These are phyloP conservation scores for Lentinus tigrinus DNA, from an alignment of 768 basidiomycete genomes.

Conservation along the genomic window DNA sequence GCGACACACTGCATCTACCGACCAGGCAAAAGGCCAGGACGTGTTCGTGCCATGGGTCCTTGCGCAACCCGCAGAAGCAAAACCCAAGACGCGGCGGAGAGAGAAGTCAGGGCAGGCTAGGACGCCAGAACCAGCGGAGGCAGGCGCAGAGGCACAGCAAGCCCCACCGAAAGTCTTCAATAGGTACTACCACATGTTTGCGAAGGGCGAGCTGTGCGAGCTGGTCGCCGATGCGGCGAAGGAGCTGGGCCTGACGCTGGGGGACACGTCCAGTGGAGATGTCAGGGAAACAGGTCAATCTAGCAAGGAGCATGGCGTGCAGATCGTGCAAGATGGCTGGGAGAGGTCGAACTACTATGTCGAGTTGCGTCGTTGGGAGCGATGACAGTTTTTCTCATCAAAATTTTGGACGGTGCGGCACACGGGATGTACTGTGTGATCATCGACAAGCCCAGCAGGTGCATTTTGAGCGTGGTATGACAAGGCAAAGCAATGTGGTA, in stretches of 20 bases:
- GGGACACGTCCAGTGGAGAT: constrained; percentile 25
- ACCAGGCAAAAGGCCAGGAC: constrained; percentile 53
- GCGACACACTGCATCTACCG: constrained; percentile 21
- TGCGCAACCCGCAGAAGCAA: constrained; percentile 31
- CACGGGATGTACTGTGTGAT: neutral
- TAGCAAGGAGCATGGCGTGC: constrained; percentile 45
- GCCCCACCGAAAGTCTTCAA: constrained; percentile 55
- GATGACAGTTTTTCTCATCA: constrained; percentile 14
- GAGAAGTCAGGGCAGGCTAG: neutral
- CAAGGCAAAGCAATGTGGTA: constrained; percentile 18
- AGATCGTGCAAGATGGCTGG: constrained; percentile 76
- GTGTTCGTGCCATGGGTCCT: constrained; percentile 91
- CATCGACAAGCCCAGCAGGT: constrained; percentile 6
- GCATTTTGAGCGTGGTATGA: constrained; percentile 10
- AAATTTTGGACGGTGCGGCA: neutral
- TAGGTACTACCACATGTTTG: constrained; percentile 97
- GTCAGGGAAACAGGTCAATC: neutral
- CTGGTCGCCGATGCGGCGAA: constrained; percentile 65
- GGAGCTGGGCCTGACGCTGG: constrained; percentile 54
- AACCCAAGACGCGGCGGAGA: constrained; percentile 18
- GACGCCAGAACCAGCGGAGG: neutral
- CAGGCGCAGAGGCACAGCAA: neutral
- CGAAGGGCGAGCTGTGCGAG: constrained; percentile 67
- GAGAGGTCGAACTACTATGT: constrained; percentile 89
- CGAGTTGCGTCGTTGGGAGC: constrained; percentile 66